phyloP scores from a whole-genome alignment of 2,329 filamentous ascomycete species.

The Paracoccidioides brasiliensis region DNA sequence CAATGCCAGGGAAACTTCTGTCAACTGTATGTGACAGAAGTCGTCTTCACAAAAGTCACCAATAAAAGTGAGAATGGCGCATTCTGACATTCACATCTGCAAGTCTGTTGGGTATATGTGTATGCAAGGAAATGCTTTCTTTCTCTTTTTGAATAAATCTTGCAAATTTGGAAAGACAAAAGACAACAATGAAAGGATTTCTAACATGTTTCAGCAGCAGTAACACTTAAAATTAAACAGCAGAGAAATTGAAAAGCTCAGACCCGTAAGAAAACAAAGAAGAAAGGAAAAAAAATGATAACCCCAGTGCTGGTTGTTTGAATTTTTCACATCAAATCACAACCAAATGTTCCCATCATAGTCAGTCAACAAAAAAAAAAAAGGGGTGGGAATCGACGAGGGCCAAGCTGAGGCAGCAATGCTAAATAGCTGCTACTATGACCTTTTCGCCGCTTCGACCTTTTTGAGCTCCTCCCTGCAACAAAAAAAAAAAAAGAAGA shows the following conservation, averaged over 20 bases:
- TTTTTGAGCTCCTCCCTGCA: constrained; percentile 75
- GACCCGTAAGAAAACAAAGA: neutral
- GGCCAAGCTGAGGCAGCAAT: neutral
- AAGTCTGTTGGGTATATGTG: neutral
- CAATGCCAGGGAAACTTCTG: neutral
- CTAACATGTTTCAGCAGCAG: neutral
- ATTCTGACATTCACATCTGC: neutral
- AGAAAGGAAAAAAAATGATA: neutral
- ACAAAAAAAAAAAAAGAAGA: neutral
- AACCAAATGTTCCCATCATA: neutral
- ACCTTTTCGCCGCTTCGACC: constrained; percentile 48
- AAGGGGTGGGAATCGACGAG: neutral
- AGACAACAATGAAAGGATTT: neutral
- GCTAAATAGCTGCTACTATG: constrained; percentile 3
- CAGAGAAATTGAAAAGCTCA: neutral
- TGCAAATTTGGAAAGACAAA: neutral
- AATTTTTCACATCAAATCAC: neutral
- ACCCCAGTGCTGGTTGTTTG: neutral
- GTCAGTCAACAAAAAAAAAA: neutral
- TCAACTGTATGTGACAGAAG: neutral
- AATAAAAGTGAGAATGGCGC: too few relatives aligned
- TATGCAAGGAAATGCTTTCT: neutral
- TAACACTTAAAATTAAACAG: neutral
- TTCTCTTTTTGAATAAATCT: neutral
- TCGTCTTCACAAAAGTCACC: neutral